These are phyloP conservation scores for Trametes gibbosa DNA, from an alignment of 768 basidiomycete species.

Conservation along the genomic window DNA sequence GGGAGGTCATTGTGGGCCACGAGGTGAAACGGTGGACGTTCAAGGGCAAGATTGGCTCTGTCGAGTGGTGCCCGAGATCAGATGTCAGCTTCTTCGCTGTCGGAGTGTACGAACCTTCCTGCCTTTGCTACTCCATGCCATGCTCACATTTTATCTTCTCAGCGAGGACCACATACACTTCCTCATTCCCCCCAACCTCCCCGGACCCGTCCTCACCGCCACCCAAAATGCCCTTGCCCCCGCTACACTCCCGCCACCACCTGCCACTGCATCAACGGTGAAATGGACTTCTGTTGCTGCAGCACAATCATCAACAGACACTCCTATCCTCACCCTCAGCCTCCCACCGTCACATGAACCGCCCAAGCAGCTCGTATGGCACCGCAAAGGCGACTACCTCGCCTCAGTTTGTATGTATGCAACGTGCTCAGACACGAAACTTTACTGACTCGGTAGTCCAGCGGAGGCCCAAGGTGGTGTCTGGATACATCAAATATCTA, in stretches of 20 bases:
- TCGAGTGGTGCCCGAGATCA: slow-evolving; percentile 92
- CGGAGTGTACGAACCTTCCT: slow-evolving; percentile 55
- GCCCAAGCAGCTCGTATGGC: slow-evolving; percentile 86
- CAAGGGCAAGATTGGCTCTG: slow-evolving; percentile 70
- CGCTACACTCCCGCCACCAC: slow-evolving; percentile 55
- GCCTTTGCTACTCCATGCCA: background rate
- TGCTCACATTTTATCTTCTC: slow-evolving; percentile 6
- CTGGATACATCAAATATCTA: slow-evolving; percentile 94
- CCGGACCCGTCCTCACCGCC: slow-evolving; percentile 51
- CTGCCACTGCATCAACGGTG: slow-evolving; percentile 57
- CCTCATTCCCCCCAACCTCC: slow-evolving; percentile 76
- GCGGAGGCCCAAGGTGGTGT: slow-evolving; percentile 79
- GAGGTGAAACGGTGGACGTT: slow-evolving; percentile 88
- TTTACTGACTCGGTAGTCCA: slow-evolving; percentile 24
- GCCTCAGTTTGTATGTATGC: slow-evolving; percentile 86
- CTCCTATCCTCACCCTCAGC: slow-evolving; percentile 56
- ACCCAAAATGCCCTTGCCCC: slow-evolving; percentile 66
- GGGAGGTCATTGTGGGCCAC: slow-evolving; percentile 89
- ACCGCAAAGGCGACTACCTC: slow-evolving; percentile 92
- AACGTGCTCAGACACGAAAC: background rate
- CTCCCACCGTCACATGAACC: slow-evolving; percentile 66
- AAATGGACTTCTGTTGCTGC: slow-evolving; percentile 63
- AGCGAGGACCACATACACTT: slow-evolving; percentile 83
- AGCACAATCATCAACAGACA: slow-evolving; percentile 46
- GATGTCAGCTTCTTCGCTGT: slow-evolving; percentile 80